Evolutionary conservation across 139 green algal genomes (phyloP), one percentile per base, ranked within the genome.

Genomic region (Diplosphaera chodatii): DNA sequence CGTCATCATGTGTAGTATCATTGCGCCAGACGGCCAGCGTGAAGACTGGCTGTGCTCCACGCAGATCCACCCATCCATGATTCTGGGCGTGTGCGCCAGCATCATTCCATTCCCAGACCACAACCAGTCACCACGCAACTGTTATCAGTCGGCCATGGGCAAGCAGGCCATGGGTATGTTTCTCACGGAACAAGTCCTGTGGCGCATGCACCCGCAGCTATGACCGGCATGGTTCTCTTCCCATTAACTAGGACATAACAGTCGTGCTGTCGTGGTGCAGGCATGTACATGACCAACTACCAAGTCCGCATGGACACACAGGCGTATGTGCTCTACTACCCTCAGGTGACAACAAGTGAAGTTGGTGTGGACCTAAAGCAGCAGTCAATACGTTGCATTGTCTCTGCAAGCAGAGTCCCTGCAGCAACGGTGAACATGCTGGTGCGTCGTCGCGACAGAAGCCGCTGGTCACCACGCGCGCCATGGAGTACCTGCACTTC

Each of bases 31-130:
- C n/a, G n/a, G n/a, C n/a, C n/a, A n/a, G n/a, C n/a, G n/a, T n/a
- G n/a, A n/a, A n/a, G n/a, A n/a, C n/a, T n/a, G n/a, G n/a, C n/a
- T n/a, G n/a, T n/a, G n/a, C n/a, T n/a, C n/a, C n/a, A n/a, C n/a
- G 48, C 48, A 59, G 48, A 96, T 99, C 73, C 93, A 99, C 82
- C 96, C 96, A 0, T 84, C 87, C 62, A 96, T 99, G 92, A 98
- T 99, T 83, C 85, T 99, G 67, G 96, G 96, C 34, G 92, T 99
- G 55, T 98, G 93, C 76, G 95, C 88, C 2, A 96, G 88, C 70
- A 99, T 98, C 82, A 96, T 99, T 68, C 96, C 96, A 40, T 99
- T 99, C 87, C 94, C 95, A 1, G 94, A 99, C 81, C 96, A 99
- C 93, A 99, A 99, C 83, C 93, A 97, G 88, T 93, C 86, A 4